These are phyloP conservation scores for Aeschynomene evenia DNA, from an alignment of 306 rosid species.

Conservation along the genomic window DNA sequence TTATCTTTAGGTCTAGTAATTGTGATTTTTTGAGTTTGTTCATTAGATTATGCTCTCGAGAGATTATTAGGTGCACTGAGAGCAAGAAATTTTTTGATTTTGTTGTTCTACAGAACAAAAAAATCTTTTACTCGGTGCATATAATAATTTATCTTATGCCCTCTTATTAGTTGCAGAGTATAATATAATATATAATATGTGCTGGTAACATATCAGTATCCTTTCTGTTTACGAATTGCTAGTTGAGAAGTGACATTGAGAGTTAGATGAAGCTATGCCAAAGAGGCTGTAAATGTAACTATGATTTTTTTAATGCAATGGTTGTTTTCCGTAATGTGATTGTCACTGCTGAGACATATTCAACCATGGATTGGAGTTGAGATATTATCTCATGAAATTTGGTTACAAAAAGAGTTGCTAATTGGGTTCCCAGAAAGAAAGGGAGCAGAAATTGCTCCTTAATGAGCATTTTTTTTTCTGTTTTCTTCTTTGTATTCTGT, in stretches of 20 bases:
- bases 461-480: background rate
- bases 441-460: background rate
- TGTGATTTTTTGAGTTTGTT: background rate
- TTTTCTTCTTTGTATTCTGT: background rate
- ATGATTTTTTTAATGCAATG: background rate
- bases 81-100: too few relatives aligned
- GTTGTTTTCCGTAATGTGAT: background rate
- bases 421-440: background rate
- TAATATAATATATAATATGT: background rate
- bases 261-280: background rate
- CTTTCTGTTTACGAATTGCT: slow-evolving; percentile 3
- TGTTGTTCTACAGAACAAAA: too few relatives aligned
- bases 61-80: too few relatives aligned
- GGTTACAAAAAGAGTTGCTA: slow-evolving; percentile 1
- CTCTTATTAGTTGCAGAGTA: background rate
- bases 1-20: background rate
- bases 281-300: background rate
- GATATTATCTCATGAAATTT: background rate
- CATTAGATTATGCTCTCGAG: background rate
- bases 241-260: background rate
- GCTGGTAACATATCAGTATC: background rate
- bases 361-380: background rate
- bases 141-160: too few relatives aligned
- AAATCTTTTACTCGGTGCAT: too few relatives aligned
- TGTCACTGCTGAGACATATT: background rate